Conservation (phyloP, 805 yeast genomes). For the Candida bentonensis region DNA sequence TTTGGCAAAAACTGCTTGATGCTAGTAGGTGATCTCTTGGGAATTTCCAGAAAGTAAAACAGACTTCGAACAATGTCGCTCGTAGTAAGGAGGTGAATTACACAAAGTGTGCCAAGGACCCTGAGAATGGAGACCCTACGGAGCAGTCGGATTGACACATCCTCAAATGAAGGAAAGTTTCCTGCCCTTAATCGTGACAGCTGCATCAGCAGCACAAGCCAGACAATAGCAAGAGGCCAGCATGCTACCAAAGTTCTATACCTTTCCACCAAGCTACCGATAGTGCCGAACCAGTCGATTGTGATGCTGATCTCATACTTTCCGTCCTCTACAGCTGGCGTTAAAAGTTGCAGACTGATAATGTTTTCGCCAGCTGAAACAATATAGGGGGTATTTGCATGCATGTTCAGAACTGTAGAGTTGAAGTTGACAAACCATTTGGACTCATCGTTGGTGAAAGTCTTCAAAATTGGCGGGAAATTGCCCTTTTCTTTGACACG, state of each 20-base stretch:
- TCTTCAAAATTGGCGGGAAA: neutral
- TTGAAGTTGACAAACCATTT: neutral
- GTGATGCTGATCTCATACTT: slow-evolving; percentile 4
- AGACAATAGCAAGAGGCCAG: slow-evolving; percentile 46
- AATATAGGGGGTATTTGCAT: slow-evolving; percentile 1
- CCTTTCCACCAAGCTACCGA: slow-evolving; percentile 53
- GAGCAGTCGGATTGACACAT: slow-evolving; percentile 25
- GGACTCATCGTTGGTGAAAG: neutral
- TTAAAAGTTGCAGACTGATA: neutral
- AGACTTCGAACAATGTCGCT: slow-evolving; percentile 1
- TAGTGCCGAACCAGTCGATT: slow-evolving; percentile 37
- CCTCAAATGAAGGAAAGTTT: slow-evolving; percentile 35
- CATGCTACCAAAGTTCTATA: slow-evolving; percentile 61
- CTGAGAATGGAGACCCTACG: slow-evolving; percentile 3
- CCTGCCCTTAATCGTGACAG: slow-evolving; percentile 49
- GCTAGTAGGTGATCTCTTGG: neutral
- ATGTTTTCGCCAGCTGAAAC: slow-evolving; percentile 1
- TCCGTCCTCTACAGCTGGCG: neutral
- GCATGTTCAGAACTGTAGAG: neutral
- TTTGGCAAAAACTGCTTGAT: neutral
- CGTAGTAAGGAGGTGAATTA: neutral
- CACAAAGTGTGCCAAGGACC: slow-evolving; percentile 2
- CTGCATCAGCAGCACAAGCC: slow-evolving; percentile 42
- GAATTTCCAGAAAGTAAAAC: slow-evolving; percentile 2
- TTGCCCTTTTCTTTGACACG: neutral